Conservation (phyloP, 441 rosid species). For the Euphorbia schlechtendalii region DNA sequence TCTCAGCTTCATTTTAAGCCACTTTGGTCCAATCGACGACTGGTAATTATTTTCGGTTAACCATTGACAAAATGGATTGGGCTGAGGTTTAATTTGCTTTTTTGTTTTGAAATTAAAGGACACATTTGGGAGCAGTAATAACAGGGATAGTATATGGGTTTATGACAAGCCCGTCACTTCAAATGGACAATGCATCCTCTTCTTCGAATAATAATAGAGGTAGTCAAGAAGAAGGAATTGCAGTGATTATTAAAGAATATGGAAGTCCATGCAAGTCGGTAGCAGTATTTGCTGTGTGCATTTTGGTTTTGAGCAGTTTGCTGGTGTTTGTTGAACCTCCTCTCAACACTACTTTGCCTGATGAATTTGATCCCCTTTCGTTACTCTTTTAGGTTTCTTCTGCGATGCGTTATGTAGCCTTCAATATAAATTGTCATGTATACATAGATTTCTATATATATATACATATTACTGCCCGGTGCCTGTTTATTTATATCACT, state of each 20-base stretch:
- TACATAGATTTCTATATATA: too few relatives aligned
- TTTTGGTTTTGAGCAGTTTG: slow-evolving; percentile 37
- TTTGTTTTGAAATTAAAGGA: slow-evolving; percentile 34
- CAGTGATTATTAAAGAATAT: slow-evolving; percentile 28
- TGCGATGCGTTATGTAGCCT: background rate
- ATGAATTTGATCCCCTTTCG: slow-evolving; percentile 3
- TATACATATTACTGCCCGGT: background rate
- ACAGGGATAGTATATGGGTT: slow-evolving; percentile 56
- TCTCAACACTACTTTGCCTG: slow-evolving; percentile 21
- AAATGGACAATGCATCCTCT: slow-evolving; percentile 46
- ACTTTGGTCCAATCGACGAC: slow-evolving; percentile 63
- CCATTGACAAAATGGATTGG: background rate
- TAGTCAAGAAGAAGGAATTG: slow-evolving; percentile 46
- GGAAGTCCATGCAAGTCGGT: slow-evolving; percentile 60
- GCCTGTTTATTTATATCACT: background rate
- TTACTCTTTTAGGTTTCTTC: background rate
- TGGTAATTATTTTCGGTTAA: slow-evolving; percentile 36
- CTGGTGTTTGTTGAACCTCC: slow-evolving; percentile 53
- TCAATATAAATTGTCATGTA: background rate
- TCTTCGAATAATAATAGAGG: too few relatives aligned
- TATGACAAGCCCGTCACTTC: slow-evolving; percentile 54
- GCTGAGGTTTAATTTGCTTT: background rate
- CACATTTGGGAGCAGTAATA: slow-evolving; percentile 63
- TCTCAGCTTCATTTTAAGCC: slow-evolving; percentile 55
- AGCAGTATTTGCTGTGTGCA: slow-evolving; percentile 35